These are phyloP conservation scores for Calycina herbarum DNA, from an alignment of 2,329 filamentous ascomycete genomes.

Conservation along the genomic window DNA sequence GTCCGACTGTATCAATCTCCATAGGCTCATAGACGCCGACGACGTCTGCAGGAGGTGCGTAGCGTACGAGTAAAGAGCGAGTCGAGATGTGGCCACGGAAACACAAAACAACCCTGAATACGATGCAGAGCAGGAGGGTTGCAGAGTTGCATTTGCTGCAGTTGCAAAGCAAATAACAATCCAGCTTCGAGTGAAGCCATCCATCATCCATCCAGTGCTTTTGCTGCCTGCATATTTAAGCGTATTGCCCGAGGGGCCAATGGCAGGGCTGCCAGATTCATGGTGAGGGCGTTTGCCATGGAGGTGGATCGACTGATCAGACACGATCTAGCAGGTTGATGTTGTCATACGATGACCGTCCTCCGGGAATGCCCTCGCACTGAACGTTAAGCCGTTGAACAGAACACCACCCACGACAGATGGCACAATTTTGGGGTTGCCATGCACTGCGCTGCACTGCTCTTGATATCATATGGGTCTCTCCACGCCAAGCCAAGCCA, in stretches of 20 bases:
- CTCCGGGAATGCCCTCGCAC: not conserved
- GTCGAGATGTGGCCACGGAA: no score
- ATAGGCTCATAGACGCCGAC: constrained; percentile 2
- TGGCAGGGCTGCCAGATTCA: not conserved
- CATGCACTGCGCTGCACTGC: no score
- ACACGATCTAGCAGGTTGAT: not conserved
- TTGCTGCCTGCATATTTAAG: not conserved
- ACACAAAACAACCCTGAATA: no score
- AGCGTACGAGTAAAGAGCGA: not conserved
- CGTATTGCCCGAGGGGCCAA: not conserved
- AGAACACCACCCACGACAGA: not conserved
- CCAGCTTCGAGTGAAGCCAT: not conserved
- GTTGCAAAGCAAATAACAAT: not conserved
- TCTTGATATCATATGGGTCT: no score
- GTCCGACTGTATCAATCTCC: not conserved
- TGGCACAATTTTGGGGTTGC: no score
- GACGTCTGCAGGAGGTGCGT: not conserved
- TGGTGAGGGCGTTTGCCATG: not conserved
- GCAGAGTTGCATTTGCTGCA: constrained; percentile 3
- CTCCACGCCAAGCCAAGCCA: no score
- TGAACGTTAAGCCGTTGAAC: not conserved
- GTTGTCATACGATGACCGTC: not conserved
- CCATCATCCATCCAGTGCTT: not conserved
- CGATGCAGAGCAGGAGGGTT: not conserved
- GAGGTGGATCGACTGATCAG: constrained; percentile 1